Evolutionary conservation across 352 stramenopile species (phyloP), one percentile per base, ranked within the genome.

Genomic region (Phytopythium mirpurense): DNA sequence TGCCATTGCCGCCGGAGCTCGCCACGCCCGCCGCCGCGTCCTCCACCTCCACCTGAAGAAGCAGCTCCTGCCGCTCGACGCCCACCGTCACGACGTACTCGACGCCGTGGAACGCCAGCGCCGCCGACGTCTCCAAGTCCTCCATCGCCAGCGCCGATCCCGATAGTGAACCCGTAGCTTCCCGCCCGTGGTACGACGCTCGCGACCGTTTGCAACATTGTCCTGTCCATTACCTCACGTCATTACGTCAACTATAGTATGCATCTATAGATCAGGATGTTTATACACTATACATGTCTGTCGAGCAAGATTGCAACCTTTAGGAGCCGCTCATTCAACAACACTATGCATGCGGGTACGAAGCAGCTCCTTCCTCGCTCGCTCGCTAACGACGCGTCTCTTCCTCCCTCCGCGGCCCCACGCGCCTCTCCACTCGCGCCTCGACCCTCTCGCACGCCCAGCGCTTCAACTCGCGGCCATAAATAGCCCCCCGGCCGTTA

Each of bases 41-140:
- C 23, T 86, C 72, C 18, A 75, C 64, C 50, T 91, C 82, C 43
- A 89, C 75, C 56, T 92, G 82, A 29, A 91, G 54, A 26, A 80
- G 60, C 18, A 93, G 74, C 58, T 78, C 61, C 47, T 88, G 78
- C 27, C 74, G 51, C 34, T 66, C 60, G 21, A 90, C 72, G 46
- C 72, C 63, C 31, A 90, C 63, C 36, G 82, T 88, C 59, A 84
- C 76, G n/a, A 88, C 67, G 63, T 90, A 91, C 42, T 63, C 74
- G 43, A 80, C 72, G 47, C 78, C 83, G 47, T 93, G 80, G 60
- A 90, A 91, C 49, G 78, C 71, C 49, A 90, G 66, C 54, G 64
- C 60, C 16, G 70, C 64, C 40, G 71, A 78, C 54, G 71, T 81
- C 73, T 90, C 82, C 23, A 88, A 62, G 52, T 81, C 69, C 60